Percentiles rank a stretch among this genome's conserved stretches.
Evolutionary conservation across 2,329 filamentous ascomycete genomes (phyloP).

Genomic region (Dothideomycetes sp.): DNA sequence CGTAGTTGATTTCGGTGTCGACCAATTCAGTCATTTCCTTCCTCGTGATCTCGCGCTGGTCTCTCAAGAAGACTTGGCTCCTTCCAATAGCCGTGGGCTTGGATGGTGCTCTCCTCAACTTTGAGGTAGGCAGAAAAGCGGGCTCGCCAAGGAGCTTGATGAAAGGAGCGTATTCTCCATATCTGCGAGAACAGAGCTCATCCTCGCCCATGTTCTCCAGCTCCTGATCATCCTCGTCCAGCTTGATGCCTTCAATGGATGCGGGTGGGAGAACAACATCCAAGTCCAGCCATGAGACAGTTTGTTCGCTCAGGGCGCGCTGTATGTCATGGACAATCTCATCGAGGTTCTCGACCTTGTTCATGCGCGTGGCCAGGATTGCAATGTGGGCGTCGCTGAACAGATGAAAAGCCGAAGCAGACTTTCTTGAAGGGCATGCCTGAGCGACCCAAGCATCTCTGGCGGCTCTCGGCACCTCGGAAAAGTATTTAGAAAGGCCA

Average conservation of each 20-base stretch:
- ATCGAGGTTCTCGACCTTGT: constrained; percentile 64
- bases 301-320: constrained; percentile 69
- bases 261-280: constrained; percentile 78
- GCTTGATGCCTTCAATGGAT: constrained; percentile 52
- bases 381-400: constrained; percentile 92
- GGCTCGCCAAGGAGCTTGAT: constrained; percentile 74
- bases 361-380: constrained; percentile 77
- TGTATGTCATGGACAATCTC: constrained; percentile 67
- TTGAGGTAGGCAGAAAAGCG: constrained; percentile 78
- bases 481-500: constrained; percentile 88
- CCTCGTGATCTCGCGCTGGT: constrained; percentile 75
- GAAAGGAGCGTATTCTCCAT: constrained; percentile 67
- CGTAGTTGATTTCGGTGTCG: constrained; percentile 90
- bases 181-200: constrained; percentile 51
- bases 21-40: constrained; percentile 85
- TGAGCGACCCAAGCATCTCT: constrained; percentile 58
- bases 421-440: constrained; percentile 43
- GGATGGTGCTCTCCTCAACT: constrained; percentile 75
- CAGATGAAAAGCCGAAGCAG: constrained; percentile 57
- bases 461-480: constrained; percentile 68
- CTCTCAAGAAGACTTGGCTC: constrained; percentile 65
- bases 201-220: constrained; percentile 52
- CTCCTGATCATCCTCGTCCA: constrained; percentile 51
- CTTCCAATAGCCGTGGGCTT: constrained; percentile 73
- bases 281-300: constrained; percentile 74